Percentiles rank a stretch among this genome's conserved stretches.
Evolutionary conservation across 1,284 basidiomycete genomes (phyloP).

Genomic region (Leccinum pachyderme): DNA sequence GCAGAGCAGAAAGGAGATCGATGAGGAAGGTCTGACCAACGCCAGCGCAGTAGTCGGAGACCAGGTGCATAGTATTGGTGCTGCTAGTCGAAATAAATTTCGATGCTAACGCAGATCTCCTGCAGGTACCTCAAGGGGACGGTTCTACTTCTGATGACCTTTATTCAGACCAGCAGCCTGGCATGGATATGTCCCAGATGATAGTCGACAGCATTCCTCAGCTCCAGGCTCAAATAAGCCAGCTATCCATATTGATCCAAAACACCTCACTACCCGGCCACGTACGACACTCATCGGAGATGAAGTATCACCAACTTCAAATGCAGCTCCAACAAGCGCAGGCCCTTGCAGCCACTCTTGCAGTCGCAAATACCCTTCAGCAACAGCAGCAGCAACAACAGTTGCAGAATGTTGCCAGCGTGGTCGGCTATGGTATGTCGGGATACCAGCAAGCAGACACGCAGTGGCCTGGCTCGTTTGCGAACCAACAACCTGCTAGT

Average conservation of each 20-base stretch:
- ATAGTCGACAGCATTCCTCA: conserved; percentile 70
- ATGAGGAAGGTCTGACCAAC: conserved; percentile 42
- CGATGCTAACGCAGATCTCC: conserved; percentile 4
- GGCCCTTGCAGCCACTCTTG: conserved; percentile 59
- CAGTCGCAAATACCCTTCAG: conserved; percentile 48
- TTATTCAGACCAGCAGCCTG: conserved; percentile 62
- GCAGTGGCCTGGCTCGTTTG: conserved; percentile 53
- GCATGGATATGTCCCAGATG: conserved; percentile 68
- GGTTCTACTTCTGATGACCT: conserved; percentile 51
- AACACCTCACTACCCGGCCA: conserved; percentile 67
- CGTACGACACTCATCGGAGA: conserved; percentile 74
- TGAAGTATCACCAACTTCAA: conserved; percentile 74
- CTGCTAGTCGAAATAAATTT: not conserved
- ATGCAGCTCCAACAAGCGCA: conserved; percentile 76
- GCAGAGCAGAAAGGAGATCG: conserved; percentile 71
- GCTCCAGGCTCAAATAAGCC: conserved; percentile 74
- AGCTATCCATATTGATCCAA: conserved; percentile 73
- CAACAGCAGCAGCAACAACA: conserved; percentile 48
- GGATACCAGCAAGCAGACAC: conserved; percentile 34
- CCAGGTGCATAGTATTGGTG: conserved; percentile 20
- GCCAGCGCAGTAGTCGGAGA: conserved; percentile 9
- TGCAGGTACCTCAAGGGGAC: conserved; percentile 31
- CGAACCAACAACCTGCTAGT: conserved; percentile 59
- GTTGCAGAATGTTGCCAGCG: conserved; percentile 29
- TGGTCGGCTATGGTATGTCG: conserved; percentile 41